These are phyloP conservation scores for Phytophthora palmivora DNA, from an alignment of 352 stramenopile species.

Conservation along the genomic window DNA sequence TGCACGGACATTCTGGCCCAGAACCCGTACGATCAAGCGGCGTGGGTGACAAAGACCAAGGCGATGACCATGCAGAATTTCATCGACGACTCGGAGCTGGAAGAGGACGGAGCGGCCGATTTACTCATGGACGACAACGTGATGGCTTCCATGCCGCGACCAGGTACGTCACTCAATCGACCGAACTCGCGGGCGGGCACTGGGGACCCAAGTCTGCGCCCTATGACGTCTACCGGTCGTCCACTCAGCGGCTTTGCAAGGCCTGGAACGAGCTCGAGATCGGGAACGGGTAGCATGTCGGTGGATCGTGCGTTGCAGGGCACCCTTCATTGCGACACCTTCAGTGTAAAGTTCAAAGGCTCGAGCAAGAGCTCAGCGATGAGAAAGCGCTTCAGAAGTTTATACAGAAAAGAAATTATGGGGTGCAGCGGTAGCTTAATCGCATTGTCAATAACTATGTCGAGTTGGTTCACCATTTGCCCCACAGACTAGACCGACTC, in stretches of 20 bases:
- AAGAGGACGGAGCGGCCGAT: slow-evolving; percentile 91
- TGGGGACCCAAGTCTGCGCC: slow-evolving; percentile 75
- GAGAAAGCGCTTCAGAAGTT: too few species aligned
- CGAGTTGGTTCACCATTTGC: too few species aligned
- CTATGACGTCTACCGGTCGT: slow-evolving; percentile 85
- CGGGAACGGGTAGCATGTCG: slow-evolving; percentile 74
- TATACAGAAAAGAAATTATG: too few species aligned
- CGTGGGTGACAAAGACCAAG: slow-evolving; percentile 92
- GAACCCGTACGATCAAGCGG: slow-evolving; percentile 90
- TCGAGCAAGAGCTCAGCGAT: too few species aligned
- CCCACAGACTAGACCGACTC: too few species aligned
- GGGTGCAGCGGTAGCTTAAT: too few species aligned
- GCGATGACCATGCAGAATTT: slow-evolving; percentile 90
- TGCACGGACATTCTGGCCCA: slow-evolving; percentile 84
- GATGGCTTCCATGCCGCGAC: slow-evolving; percentile 86
- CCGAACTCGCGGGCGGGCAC: slow-evolving; percentile 68
- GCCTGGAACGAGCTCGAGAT: slow-evolving; percentile 76
- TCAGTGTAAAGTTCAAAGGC: too few species aligned
- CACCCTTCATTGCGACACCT: too few species aligned
- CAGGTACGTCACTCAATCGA: slow-evolving; percentile 89
- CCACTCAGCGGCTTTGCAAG: slow-evolving; percentile 90
- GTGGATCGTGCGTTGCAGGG: slow-evolving; percentile 81
- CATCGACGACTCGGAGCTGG: slow-evolving; percentile 93
- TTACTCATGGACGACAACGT: slow-evolving; percentile 94
- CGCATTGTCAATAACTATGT: too few species aligned